Evolutionary conservation across 768 basidiomycete genomes (phyloP).

Genomic region (Imleria badia): DNA sequence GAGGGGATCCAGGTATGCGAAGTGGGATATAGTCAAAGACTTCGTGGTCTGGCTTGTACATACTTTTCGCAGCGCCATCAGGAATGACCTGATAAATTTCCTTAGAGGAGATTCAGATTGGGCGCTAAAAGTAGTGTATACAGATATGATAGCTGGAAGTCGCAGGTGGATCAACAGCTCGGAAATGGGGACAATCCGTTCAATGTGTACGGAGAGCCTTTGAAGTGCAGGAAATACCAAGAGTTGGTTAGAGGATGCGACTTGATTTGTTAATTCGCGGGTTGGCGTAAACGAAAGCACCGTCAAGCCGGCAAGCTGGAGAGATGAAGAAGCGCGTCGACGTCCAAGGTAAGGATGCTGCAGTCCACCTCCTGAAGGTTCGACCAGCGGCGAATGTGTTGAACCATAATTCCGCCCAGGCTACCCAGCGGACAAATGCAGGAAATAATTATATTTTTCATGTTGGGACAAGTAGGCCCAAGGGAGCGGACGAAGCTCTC

Average conservation of each 20-base stretch:
- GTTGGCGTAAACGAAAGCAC: not conserved
- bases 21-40: too few species aligned
- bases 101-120: too few species aligned
- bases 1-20: too few species aligned
- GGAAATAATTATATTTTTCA: not conserved
- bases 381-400: too few species aligned
- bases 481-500: not conserved
- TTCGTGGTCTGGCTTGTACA: too few species aligned
- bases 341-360: not conserved
- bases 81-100: not conserved
- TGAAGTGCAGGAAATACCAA: not conserved
- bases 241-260: too few species aligned
- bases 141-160: not conserved
- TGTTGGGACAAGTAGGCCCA: not conserved
- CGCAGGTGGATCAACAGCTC: not conserved
- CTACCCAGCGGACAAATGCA: too few species aligned
- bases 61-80: not conserved
- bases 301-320: not conserved
- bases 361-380: not conserved
- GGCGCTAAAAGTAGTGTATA: not conserved
- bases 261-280: not conserved
- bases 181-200: not conserved
- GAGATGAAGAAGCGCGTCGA: not conserved
- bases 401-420: too few species aligned
- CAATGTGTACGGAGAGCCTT: not conserved